A percentile compares a stretch with the other conserved stretches of the same genome.
Conservation (phyloP, 768 basidiomycete genomes). For the Lyophyllum atratum region DNA sequence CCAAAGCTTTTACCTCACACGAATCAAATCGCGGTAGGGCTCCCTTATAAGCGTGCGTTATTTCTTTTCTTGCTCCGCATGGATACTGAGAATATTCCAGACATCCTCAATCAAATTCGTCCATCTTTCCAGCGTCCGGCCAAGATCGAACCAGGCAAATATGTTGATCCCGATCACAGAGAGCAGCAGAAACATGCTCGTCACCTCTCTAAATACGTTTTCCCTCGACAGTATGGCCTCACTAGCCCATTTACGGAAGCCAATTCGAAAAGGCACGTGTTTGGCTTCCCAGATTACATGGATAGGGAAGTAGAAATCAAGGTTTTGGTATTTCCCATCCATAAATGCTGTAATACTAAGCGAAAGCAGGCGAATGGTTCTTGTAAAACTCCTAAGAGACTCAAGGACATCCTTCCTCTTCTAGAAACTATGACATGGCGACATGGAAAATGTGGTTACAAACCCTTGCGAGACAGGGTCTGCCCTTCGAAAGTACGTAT, state of each 20-base stretch:
- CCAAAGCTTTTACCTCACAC: conserved; percentile 54
- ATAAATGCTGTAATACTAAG: not conserved
- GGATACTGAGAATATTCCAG: conserved; percentile 35
- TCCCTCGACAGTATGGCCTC: conserved; percentile 78
- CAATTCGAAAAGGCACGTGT: conserved; percentile 24
- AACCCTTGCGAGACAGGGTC: conserved; percentile 56
- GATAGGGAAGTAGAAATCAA: conserved; percentile 73
- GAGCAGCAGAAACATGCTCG: conserved; percentile 52
- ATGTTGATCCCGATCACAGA: conserved; percentile 46
- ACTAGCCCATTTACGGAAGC: conserved; percentile 52
- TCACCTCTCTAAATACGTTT: conserved; percentile 80
- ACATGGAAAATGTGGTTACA: conserved; percentile 72
- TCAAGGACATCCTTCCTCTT: conserved; percentile 55
- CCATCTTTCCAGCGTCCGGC: conserved; percentile 41
- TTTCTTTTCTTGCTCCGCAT: not conserved
- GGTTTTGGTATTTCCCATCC: conserved; percentile 35
- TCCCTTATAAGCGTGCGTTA: conserved; percentile 66
- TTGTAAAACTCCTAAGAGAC: conserved; percentile 72
- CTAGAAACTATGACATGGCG: conserved; percentile 66
- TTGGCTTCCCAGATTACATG: conserved; percentile 49
- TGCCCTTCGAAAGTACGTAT: conserved; percentile 76
- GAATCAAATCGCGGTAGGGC: conserved; percentile 55
- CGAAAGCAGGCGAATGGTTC: conserved; percentile 37
- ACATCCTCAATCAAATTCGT: conserved; percentile 62
- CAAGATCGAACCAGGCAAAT: conserved; percentile 25